Evolutionary conservation across 768 basidiomycete genomes (phyloP).

Genomic region (Agaricus sinodeliciosus): DNA sequence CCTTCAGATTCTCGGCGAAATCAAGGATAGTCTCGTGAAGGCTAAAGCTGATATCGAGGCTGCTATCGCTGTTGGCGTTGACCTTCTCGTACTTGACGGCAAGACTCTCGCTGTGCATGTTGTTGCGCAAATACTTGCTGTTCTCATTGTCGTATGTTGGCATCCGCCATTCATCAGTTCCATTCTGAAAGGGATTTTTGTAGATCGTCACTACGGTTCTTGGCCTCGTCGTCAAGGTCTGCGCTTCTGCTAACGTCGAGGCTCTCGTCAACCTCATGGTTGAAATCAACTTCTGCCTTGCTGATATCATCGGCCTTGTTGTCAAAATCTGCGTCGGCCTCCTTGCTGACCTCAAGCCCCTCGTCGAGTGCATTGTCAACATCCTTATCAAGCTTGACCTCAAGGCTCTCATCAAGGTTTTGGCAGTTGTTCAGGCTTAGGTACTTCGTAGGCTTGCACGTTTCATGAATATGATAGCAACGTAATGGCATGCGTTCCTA

Average conservation of each 20-base stretch:
- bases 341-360: not conserved
- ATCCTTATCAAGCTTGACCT: constrained; percentile 2
- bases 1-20: constrained; percentile 11
- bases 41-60: constrained; percentile 12
- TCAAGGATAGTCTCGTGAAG: constrained; percentile 7
- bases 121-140: constrained; percentile 9
- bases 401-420: constrained; percentile 1
- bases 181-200: not conserved
- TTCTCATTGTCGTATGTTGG: constrained; percentile 11
- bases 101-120: constrained; percentile 10
- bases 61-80: constrained; percentile 3
- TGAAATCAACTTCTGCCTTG: constrained; percentile 7
- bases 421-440: not conserved
- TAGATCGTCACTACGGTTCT: not conserved
- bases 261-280: constrained; percentile 10
- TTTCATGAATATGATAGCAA: too few species aligned
- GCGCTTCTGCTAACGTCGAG: constrained; percentile 3
- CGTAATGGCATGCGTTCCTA: not conserved
- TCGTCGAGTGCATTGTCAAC: not conserved
- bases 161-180: not conserved
- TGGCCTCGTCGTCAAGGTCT: not conserved
- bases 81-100: constrained; percentile 11
- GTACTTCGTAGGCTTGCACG: too few species aligned
- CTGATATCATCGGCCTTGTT: constrained; percentile 4
- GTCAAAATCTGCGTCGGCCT: not conserved